These are phyloP conservation scores for Gelatoporia subvermispora DNA, from an alignment of 768 basidiomycete genomes.

Conservation along the genomic window DNA sequence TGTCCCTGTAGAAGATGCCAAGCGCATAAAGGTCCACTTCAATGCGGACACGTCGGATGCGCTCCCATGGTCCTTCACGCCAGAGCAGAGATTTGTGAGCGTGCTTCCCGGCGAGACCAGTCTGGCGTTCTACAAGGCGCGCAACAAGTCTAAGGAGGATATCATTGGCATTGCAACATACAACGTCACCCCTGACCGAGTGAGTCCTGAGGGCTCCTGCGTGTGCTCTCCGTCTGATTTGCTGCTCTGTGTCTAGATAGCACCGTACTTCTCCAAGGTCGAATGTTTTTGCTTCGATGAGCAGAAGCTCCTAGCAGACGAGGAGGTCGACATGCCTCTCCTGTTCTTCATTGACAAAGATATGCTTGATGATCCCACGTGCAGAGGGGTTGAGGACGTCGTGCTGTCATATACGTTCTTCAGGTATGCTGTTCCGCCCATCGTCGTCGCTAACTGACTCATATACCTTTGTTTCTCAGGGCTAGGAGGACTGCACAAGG, in stretches of 20 bases:
- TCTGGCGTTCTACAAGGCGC: constrained; percentile 93
- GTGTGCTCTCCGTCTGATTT: not conserved
- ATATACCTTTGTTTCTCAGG: constrained; percentile 34
- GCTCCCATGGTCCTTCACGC: constrained; percentile 89
- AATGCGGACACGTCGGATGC: constrained; percentile 88
- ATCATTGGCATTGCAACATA: constrained; percentile 99
- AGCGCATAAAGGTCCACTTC: constrained; percentile 90
- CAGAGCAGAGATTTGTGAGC: constrained; percentile 83
- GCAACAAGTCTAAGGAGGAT: constrained; percentile 78
- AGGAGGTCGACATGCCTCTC: constrained; percentile 97
- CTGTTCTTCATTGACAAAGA: constrained; percentile 99
- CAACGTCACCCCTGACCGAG: constrained; percentile 97
- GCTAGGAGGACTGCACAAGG: constrained; percentile 83
- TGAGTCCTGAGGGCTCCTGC: constrained; percentile 32
- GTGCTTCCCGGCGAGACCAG: constrained; percentile 96
- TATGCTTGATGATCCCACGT: constrained; percentile 86
- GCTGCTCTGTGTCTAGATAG: constrained; percentile 52
- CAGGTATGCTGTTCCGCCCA: constrained; percentile 48
- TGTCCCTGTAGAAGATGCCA: constrained; percentile 61
- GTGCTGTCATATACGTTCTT: constrained; percentile 98
- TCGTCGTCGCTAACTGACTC: not conserved
- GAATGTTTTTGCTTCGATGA: constrained; percentile 99
- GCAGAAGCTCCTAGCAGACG: constrained; percentile 88
- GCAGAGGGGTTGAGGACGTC: constrained; percentile 83
- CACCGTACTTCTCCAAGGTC: constrained; percentile 98